These are phyloP conservation scores for Monilinia vaccinii-corymbosi DNA, from an alignment of 2,329 filamentous ascomycete genomes.

Conservation along the genomic window DNA sequence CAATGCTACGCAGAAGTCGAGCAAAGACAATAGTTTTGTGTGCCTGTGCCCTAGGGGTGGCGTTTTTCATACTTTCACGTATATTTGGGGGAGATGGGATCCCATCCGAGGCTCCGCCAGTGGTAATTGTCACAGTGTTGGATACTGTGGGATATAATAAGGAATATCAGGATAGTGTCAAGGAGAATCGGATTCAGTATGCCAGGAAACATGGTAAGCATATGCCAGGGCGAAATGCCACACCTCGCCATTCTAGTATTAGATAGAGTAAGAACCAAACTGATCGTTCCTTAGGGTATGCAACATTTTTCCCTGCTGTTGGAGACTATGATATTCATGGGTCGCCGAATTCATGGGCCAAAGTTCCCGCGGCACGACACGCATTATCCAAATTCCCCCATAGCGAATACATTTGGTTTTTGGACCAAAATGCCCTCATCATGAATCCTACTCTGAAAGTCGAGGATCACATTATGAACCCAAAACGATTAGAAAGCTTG, in stretches of 20 bases:
- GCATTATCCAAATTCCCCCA: slow-evolving; percentile 74
- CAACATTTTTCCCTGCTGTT: slow-evolving; percentile 70
- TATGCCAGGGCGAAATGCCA: neutral
- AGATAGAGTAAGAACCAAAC: slow-evolving; percentile 1
- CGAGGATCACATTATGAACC: slow-evolving; percentile 60
- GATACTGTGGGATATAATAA: slow-evolving; percentile 56
- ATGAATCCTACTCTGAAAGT: slow-evolving; percentile 70
- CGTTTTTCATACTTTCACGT: slow-evolving; percentile 51
- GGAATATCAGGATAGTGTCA: slow-evolving; percentile 63
- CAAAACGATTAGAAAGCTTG: slow-evolving; percentile 56
- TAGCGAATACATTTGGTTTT: slow-evolving; percentile 74
- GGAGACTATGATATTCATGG: slow-evolving; percentile 64
- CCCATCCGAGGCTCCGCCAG: slow-evolving; percentile 48
- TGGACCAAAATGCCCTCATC: slow-evolving; percentile 77
- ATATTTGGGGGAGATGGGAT: slow-evolving; percentile 27
- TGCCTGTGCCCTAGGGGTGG: slow-evolving; percentile 18
- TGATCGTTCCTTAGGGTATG: slow-evolving; percentile 55
- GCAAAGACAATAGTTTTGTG: slow-evolving; percentile 49
- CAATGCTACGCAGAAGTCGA: slow-evolving; percentile 51
- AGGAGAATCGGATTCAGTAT: slow-evolving; percentile 76
- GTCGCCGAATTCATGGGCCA: slow-evolving; percentile 58
- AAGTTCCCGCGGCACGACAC: slow-evolving; percentile 79
- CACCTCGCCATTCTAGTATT: neutral
- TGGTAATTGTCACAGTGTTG: slow-evolving; percentile 78
- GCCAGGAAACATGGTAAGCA: slow-evolving; percentile 73